Evolutionary conservation across 495 filamentous ascomycete species (phyloP).

Genomic region (Viridothelium virens): DNA sequence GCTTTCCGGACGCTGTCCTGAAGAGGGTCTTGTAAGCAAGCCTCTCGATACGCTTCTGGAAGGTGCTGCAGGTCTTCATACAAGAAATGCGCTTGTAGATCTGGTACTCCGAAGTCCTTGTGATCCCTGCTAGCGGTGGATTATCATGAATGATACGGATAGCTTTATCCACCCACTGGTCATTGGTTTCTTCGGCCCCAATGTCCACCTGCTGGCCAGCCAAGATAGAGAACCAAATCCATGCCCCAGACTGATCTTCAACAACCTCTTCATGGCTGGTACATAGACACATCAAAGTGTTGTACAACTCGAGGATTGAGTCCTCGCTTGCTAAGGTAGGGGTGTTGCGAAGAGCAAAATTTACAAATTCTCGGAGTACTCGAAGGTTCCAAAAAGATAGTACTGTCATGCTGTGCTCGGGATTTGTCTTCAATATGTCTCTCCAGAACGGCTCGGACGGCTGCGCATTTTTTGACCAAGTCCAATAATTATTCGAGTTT

Average conservation of each 20-base stretch:
- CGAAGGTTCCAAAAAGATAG: neutral
- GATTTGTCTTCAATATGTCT: neutral
- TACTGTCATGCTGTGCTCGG: neutral
- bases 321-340: neutral
- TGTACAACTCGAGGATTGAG: neutral
- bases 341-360: neutral
- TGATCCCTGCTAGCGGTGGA: neutral
- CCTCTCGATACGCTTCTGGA: neutral
- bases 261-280: neutral
- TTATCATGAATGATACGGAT: neutral
- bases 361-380: neutral
- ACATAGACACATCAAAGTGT: neutral
- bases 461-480: neutral
- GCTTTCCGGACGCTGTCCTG: neutral
- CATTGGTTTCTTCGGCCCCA: neutral
- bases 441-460: neutral
- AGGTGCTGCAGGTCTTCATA: neutral
- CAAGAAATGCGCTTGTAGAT: neutral
- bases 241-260: neutral
- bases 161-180: neutral
- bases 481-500: neutral
- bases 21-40: conserved; percentile 8
- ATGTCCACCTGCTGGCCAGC: neutral
- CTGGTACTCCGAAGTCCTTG: neutral
- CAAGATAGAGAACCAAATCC: neutral